Evolutionary conservation across 73 alveolate species (phyloP).

Genomic region (Paramecium tetraurelia): DNA sequence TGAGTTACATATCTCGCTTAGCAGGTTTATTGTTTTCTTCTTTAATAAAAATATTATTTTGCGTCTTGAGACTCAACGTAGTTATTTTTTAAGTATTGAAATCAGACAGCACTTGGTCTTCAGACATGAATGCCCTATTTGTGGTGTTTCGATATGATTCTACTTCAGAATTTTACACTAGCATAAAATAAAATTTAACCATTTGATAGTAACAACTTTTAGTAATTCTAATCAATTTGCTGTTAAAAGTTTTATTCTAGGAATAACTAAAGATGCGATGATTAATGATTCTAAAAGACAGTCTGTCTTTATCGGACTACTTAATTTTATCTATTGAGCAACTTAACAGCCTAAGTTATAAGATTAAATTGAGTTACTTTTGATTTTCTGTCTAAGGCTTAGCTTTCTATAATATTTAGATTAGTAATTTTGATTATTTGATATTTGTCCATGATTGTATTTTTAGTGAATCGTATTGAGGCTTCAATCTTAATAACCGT

Average conservation of each 20-base stretch:
- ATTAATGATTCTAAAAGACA: background rate
- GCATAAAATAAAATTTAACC: background rate
- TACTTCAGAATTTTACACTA: background rate
- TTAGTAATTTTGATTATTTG: background rate
- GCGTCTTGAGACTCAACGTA: background rate
- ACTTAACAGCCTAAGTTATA: background rate
- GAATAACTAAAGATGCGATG: background rate
- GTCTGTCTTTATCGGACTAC: background rate
- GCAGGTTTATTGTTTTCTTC: conserved; percentile 14
- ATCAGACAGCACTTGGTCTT: background rate
- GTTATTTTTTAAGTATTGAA: background rate
- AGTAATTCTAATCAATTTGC: background rate
- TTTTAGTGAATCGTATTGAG: background rate
- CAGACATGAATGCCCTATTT: background rate
- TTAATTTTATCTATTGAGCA: background rate
- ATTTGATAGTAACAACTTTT: background rate
- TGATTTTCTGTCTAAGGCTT: background rate
- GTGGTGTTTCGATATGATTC: background rate
- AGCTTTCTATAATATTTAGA: background rate
- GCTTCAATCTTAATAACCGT: background rate
- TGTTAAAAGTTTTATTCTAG: background rate
- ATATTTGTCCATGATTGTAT: background rate
- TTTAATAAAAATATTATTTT: background rate
- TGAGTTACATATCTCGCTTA: background rate
- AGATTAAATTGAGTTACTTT: background rate